Base-by-base conservation (phyloP, 2,329 filamentous ascomycete genomes). In the Daldinia sp. region DNA sequence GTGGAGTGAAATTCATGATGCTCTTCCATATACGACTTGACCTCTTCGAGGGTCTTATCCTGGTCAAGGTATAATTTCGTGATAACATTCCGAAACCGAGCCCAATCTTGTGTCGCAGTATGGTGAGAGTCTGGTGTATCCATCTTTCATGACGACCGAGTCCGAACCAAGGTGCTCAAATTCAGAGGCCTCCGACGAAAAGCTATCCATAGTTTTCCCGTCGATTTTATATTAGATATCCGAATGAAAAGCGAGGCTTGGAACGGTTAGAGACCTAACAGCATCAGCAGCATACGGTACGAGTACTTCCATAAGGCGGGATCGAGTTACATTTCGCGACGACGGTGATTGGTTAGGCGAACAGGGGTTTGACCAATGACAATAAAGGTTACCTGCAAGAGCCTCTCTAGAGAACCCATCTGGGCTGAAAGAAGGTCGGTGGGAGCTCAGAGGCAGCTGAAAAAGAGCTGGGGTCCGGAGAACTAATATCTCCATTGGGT, bases 31-130 rank as follows among this genome's bases (percentile, higher is more conserved):
- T 71, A 53, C 10, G 65, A 61, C 51, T 67, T 70, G 23, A 74
- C 71, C 30, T 74, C 71, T 39, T 72, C 71, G 11, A 74, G 61
- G 11, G 71, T 72, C 57, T 72, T 72, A n/a, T 73, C 71, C 49
- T 74, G 67, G 23, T 74, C 70, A 29, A 74, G 67, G 56, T 74
- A 74, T 10, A 74, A 56, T 35, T 58, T 66, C 49, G 69, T 66
- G 37, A 74, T 72, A 45, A 68, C 54, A 50, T 67, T 30, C 54
- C 69, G 70, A 13, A 70, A 58, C 39, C 64, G 64, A 8, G 64
- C 47, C 72, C 72, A 74, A 55, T 72, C 69, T 48, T 73, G 67
- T n/a, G 68, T 41, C 10, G 67, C 60, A 48, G 68, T 67, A 63
- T 71, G 69, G 53, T 48, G 66, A 55, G 69, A 70, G 17, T 66